Conservation (phyloP, 345 rosid species). For the Tarenaya hassleriana region DNA sequence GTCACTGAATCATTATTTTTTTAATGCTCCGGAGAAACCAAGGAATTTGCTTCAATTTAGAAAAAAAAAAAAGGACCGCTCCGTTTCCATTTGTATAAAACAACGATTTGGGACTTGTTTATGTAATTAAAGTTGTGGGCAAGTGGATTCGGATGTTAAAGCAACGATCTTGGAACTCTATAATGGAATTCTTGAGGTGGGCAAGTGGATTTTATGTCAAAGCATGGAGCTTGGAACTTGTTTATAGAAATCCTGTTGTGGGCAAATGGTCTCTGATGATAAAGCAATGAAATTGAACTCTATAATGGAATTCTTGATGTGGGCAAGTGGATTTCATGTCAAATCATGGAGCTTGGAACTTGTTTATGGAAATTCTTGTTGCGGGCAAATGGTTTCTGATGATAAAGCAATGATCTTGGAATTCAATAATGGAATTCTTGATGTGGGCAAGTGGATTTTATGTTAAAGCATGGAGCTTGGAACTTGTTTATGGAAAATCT, state of each 20-base stretch:
- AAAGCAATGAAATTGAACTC: too few relatives aligned
- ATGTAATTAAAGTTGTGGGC: background rate
- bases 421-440: background rate
- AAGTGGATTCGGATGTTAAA: background rate
- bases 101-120: conserved; percentile 26
- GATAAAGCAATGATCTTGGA: background rate
- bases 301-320: too few relatives aligned
- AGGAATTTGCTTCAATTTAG: conserved; percentile 5
- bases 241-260: background rate
- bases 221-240: background rate
- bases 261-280: background rate
- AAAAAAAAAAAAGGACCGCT: background rate
- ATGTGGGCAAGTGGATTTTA: background rate
- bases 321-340: conserved; percentile 1
- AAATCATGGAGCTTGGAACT: conserved; percentile 22
- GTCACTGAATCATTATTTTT: background rate
- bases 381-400: background rate
- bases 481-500: background rate
- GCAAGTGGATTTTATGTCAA: background rate
- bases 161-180: background rate
- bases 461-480: background rate
- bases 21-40: conserved; percentile 22
- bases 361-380: conserved; percentile 13
- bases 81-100: background rate
- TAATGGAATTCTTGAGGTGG: background rate